Evolutionary conservation across 1,284 basidiomycete species (phyloP), one percentile per base, ranked within the genome.

Genomic region (Sporisorium reilianum): DNA sequence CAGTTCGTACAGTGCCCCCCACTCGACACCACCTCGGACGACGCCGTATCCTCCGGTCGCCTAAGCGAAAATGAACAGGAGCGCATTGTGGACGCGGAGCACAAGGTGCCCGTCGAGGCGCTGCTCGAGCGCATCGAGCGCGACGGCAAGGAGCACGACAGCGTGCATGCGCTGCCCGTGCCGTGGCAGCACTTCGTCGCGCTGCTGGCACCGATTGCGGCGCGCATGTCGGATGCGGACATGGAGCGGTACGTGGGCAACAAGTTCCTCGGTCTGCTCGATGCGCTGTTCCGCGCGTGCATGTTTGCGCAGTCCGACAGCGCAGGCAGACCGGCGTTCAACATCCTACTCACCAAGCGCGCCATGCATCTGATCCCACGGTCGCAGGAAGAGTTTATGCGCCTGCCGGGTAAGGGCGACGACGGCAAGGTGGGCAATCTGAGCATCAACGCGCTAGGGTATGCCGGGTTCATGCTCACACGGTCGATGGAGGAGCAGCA

Each of bases 151-250:
- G 81, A 84, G 36, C 32, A 64, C 60, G 74, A 75, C 1, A 55
- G 69, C 25, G 68, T 83, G 0, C 77, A 83, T 25, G 75, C 79
- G 3, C 61, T 84, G 0, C 80, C 81, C 0, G 40, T 82, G 4
- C 80, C 82, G 0, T 84, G 80, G 72, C 81, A 83, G 61, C 83
- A 84, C 58, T 84, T 82, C 70, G 81, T 82, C 6, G 75, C 45
- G 10, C 60, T 84, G 20, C 55, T 84, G 22, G 22, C 70, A 2
- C 77, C 77, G 28, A n/a, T 30, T 5, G 28, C 28, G 9, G 28
- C 28, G 10, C 30, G 23, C 1, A 57, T 46, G 30, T 63, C 77
- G 18, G 41, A 64, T 0, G 51, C 3, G 0, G 42, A 67, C 20
- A 48, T 79, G 23, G 70, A 78, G 25, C 46, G 57, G 10, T 83